Evolutionary conservation across 495 filamentous ascomycete genomes (phyloP).

Genomic region (Aspergillus sclerotiicarbonarius): DNA sequence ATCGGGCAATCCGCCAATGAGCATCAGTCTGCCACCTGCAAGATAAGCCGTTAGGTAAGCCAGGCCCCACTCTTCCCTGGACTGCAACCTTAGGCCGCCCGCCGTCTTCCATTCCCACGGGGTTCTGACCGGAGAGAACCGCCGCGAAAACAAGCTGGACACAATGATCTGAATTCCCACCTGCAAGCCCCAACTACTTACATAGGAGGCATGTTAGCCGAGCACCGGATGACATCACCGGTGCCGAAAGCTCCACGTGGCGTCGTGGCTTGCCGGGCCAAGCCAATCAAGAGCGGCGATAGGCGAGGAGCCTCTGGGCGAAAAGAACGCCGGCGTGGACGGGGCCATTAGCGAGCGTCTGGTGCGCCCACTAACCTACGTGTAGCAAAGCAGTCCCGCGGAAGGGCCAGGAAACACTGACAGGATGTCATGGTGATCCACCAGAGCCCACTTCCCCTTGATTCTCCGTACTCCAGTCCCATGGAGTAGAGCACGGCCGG

Average conservation of each 20-base stretch:
- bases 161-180: no score
- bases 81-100: background rate
- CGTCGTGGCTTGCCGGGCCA: background rate
- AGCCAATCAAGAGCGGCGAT: background rate
- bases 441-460: background rate
- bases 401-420: no score
- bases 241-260: constrained; percentile 1
- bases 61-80: background rate
- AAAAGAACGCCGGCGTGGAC: background rate
- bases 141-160: no score
- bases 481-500: background rate
- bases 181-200: background rate
- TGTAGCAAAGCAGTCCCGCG: background rate
- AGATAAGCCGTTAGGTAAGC: background rate
- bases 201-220: background rate
- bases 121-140: no score
- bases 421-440: background rate
- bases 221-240: background rate
- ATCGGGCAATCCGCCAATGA: background rate
- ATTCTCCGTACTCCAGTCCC: background rate
- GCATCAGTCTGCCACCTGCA: no score
- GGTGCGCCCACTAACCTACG: background rate
- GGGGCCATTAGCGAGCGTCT: background rate
- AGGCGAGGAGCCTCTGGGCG: background rate
- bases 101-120: background rate